Evolutionary conservation across 768 basidiomycete genomes (phyloP), one percentile per base, ranked within the genome.

Genomic region (Infundibulicybe gibba): DNA sequence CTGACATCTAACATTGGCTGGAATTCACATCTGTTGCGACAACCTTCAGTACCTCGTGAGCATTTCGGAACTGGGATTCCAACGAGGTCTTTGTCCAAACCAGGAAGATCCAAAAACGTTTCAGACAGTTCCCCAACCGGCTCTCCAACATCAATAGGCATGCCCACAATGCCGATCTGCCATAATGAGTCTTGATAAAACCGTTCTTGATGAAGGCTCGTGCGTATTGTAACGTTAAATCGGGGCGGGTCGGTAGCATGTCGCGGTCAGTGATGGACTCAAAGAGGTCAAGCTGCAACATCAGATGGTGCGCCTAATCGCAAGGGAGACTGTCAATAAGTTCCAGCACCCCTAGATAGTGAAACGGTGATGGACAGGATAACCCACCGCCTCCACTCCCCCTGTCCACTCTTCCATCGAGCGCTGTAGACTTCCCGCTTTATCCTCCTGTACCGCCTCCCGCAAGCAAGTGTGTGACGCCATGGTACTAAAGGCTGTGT

Each of bases 121-220:
- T 95, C 95, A 55, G 94, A 90, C 85, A 99, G 89, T 49, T 93
- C 89, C 2, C 90, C 82, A 35, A 98, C 70, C 3, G 90, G 80
- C 64, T 98, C 97, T 0, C 93, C 94, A 19, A 97, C 64, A 0
- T 97, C 92, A 31, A 89, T 82, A 17, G 94, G 75, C 81, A 98
- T 92, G 4, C 90, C 92, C 13, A 98, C 91, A 30, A 98, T 71
- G 1, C 94, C 95, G 53, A 99, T 90, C 66, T 98, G 97, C 16
- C 95, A 94, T 11, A 99, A 75, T 1, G 97, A 97, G 59, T 99
- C 98, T 69, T 98, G 97, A 67, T 99, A 95, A 65, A 98, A 99
- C 94, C 95, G 98, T 63, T 99, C 97, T 6, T 72, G 21, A 98
- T 77, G 54, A 98, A 99, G 56, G 90, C 90, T 48, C 93, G 80